These are phyloP conservation scores for Fraxinus dipetala DNA, from an alignment of 305 asterid species.

Conservation along the genomic window DNA sequence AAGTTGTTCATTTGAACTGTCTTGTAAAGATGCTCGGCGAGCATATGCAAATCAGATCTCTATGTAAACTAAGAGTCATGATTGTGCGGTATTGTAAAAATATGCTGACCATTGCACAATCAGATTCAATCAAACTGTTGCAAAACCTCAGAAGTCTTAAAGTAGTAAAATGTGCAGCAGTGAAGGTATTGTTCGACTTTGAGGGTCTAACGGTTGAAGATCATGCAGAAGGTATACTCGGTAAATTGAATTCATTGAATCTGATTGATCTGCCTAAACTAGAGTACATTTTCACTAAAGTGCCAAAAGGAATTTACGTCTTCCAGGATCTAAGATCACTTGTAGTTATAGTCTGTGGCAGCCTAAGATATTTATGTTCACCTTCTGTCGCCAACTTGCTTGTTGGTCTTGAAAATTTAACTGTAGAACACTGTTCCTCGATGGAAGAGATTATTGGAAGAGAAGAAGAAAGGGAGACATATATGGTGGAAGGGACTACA, in stretches of 20 bases:
- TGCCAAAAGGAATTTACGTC: constrained; percentile 10
- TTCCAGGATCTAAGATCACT: neutral
- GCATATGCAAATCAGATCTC: neutral
- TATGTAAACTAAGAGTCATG: neutral
- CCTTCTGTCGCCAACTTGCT: constrained; percentile 13
- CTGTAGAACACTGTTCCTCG: neutral
- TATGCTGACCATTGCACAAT: neutral
- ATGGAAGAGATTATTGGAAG: constrained; percentile 3
- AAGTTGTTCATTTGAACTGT: neutral
- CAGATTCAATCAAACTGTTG: neutral
- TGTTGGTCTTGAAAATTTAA: neutral
- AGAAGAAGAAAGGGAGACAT: neutral
- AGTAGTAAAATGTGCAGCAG: neutral
- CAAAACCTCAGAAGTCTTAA: neutral
- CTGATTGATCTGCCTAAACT: constrained; percentile 3
- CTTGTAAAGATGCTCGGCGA: neutral
- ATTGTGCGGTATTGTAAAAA: neutral
- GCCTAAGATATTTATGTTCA: neutral
- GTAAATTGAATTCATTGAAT: neutral
- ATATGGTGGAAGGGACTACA: neutral
- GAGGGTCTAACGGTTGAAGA: neutral
- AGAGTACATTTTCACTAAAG: neutral
- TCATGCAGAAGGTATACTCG: neutral
- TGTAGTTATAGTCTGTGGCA: neutral
- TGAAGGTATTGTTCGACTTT: constrained; percentile 11